Percentiles rank a stretch among this genome's conserved stretches.
phyloP scores from a whole-genome alignment of 2,329 filamentous ascomycete genomes.

The Colletotrichum zoysiae region DNA sequence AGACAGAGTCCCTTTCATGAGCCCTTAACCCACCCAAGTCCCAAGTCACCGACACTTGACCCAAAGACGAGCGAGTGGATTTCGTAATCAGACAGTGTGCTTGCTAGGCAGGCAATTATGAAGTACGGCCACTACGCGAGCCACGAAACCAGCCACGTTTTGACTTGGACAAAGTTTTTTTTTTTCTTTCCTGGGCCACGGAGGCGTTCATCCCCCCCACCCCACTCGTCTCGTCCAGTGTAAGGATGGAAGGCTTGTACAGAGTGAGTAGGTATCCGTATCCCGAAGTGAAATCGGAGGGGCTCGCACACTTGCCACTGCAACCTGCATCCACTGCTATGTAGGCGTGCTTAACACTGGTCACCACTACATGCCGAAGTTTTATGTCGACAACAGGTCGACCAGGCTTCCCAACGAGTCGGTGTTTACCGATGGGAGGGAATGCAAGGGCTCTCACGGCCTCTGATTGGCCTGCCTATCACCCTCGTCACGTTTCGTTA shows the following conservation, averaged over 20 bases:
- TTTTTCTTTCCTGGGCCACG: slow-evolving; percentile 33
- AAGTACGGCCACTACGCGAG: slow-evolving; percentile 15
- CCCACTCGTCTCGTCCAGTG: slow-evolving; percentile 27
- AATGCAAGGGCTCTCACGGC: slow-evolving; percentile 2
- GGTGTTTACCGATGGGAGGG: slow-evolving; percentile 25
- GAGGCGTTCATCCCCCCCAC: slow-evolving; percentile 33
- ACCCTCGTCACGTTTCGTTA: slow-evolving; percentile 6
- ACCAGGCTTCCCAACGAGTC: slow-evolving; percentile 28
- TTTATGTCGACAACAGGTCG: slow-evolving; percentile 28
- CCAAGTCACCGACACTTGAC: slow-evolving; percentile 20
- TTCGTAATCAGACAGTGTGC: slow-evolving; percentile 12
- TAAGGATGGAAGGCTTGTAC: slow-evolving; percentile 2
- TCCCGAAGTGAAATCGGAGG: slow-evolving; percentile 31
- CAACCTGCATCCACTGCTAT: slow-evolving; percentile 15
- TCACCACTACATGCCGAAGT: slow-evolving; percentile 35
- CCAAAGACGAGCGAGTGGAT: slow-evolving; percentile 20
- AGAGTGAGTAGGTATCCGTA: slow-evolving; percentile 14
- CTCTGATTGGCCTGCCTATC: slow-evolving; percentile 10
- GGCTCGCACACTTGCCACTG: slow-evolving; percentile 40
- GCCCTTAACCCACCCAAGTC: slow-evolving; percentile 22
- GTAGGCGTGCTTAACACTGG: slow-evolving; percentile 17
- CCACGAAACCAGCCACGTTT: slow-evolving; percentile 26
- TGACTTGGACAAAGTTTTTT: slow-evolving; percentile 17
- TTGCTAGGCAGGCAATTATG: slow-evolving; percentile 13
- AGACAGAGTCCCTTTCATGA: slow-evolving; percentile 22